Percentiles rank a stretch among this genome's conserved stretches.
Evolutionary conservation across 202 grass and related monocot genomes (phyloP).

Genomic region (Schoenoplectus triqueter): DNA sequence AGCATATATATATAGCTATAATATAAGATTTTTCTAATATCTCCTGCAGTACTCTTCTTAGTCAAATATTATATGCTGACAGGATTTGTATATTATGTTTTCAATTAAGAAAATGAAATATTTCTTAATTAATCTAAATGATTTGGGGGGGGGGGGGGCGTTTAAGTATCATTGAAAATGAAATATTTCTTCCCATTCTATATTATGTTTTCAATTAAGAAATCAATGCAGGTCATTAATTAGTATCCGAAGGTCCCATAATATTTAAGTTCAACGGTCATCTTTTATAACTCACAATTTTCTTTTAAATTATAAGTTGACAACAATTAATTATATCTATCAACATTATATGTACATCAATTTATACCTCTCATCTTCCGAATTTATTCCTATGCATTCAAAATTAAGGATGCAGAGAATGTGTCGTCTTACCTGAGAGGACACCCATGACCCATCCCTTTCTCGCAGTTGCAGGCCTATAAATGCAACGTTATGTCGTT

Average conservation of each 20-base stretch:
- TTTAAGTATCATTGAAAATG: background rate
- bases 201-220: too few relatives aligned
- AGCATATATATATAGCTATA: background rate
- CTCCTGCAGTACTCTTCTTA: background rate
- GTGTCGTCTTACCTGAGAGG: slow-evolving; percentile 7
- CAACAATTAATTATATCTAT: too few relatives aligned
- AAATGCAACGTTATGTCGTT: too few relatives aligned
- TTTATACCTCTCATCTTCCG: background rate
- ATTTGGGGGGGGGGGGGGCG: background rate
- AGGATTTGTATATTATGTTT: background rate
- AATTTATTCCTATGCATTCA: background rate
- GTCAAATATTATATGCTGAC: background rate
- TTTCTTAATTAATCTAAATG: background rate
- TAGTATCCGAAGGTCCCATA: too few relatives aligned
- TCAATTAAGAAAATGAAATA: too few relatives aligned
- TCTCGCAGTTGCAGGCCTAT: too few relatives aligned
- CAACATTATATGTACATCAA: background rate
- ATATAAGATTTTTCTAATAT: background rate
- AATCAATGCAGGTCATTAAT: too few relatives aligned
- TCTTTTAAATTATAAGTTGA: too few relatives aligned
- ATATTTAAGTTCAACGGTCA: too few relatives aligned
- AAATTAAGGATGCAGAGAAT: slow-evolving; percentile 20
- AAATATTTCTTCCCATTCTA: background rate
- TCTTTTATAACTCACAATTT: too few relatives aligned
- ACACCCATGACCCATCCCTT: background rate